Evolutionary conservation across 2,329 filamentous ascomycete species (phyloP), one percentile per base, ranked within the genome.

Genomic region (Triangularia verruculosa): DNA sequence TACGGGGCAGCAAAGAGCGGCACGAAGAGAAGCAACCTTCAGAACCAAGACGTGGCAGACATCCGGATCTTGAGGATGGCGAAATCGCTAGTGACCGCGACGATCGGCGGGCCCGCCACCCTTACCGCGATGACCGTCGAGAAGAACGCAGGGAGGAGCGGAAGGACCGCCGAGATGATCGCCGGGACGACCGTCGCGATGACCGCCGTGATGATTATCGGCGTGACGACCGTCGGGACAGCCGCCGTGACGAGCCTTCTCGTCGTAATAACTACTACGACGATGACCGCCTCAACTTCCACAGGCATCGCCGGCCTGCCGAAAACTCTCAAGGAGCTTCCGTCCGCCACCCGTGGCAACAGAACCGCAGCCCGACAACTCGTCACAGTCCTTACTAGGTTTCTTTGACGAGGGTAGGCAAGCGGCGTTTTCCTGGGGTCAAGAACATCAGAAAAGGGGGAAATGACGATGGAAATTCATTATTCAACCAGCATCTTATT

Each of bases 1-100:
- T 74, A 32, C 75, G 75, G 66, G 74, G 76, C 61, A 71, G 71
- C 55, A 69, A 68, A 58, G 69, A 70, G 13, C 69, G 68, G 11
- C 34, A 24, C 22, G 67, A 67, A 7, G 70, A 72, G n/a, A 71
- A 71, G 4, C 68, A 67, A 47, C 57, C 68, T 51, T 66, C 68
- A 52, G 69, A 71, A 12, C 28, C 61, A 20, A 71, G 70, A 61
- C 69, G 69, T 7, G 55, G 63, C 15, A 69, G 53, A 17, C 70
- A 75, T 57, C 69, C 67, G 12, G 75, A 77, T 57, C 70, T 77
- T 1, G 75, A 77, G 59, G 75, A 77, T 59, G 75, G 75, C 53
- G 75, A 77, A 66, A 76, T 77, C 57, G 72, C 76, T 27, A 75
- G 74, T 57, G 75, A 76, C 57, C 73, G 74, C 9, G 75, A 77